phyloP scores from a whole-genome alignment of 2,329 filamentous ascomycete genomes.

The Talaromyces sp. region DNA sequence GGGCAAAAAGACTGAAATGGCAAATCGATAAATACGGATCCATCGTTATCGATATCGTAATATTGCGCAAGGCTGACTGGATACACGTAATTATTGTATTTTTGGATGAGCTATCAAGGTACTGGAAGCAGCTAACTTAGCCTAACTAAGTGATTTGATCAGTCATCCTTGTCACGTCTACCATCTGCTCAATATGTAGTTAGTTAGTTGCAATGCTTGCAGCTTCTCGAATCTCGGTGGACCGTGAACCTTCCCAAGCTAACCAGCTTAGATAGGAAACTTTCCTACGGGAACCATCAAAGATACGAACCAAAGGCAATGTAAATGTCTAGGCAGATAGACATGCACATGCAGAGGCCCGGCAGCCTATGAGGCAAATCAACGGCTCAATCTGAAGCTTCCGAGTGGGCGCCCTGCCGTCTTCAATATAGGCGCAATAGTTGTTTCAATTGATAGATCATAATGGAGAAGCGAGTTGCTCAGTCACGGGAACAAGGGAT shows the following conservation, averaged over 20 bases:
- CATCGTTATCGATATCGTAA: background rate
- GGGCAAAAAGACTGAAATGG: too few species aligned
- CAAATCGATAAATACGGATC: background rate
- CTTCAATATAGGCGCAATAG: background rate
- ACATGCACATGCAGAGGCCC: background rate
- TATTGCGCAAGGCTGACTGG: conserved; percentile 5
- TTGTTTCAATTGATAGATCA: background rate
- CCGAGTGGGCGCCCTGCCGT: conserved; percentile 6
- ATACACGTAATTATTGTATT: background rate
- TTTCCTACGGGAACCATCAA: background rate
- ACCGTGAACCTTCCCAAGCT: background rate
- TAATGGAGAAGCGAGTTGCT: background rate
- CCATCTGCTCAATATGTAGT: background rate
- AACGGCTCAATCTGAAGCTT: background rate
- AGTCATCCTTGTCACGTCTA: background rate
- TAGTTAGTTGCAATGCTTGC: background rate
- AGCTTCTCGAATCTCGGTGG: background rate
- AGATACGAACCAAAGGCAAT: background rate
- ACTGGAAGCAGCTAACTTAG: too few species aligned
- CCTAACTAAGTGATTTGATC: background rate
- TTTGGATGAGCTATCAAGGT: background rate
- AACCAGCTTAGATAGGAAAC: background rate
- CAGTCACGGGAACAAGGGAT: background rate
- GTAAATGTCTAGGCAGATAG: background rate
- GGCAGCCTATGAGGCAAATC: conserved; percentile 1